Conservation (phyloP, 2,329 filamentous ascomycete genomes). For the Cladosporium cucumerinum region DNA sequence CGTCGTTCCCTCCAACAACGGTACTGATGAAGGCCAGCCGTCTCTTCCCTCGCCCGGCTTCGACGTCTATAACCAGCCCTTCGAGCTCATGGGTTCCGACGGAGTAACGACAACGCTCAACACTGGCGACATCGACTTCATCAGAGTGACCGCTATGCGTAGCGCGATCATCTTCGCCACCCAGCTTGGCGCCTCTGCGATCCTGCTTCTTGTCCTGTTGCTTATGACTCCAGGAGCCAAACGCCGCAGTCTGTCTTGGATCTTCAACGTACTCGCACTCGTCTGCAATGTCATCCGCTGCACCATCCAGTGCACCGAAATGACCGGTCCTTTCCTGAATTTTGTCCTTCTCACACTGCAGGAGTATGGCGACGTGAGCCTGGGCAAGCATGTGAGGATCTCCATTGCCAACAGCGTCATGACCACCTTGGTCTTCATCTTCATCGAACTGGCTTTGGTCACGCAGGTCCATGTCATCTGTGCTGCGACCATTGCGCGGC, state of each 20-base stretch:
- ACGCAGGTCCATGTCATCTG: conserved; percentile 64
- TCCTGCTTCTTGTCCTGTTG: conserved; percentile 64
- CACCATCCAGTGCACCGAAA: conserved; percentile 56
- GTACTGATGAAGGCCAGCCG: background rate
- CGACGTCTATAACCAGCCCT: conserved; percentile 51
- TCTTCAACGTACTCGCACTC: conserved; percentile 63
- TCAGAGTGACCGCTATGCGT: conserved; percentile 45
- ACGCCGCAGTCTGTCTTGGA: conserved; percentile 60
- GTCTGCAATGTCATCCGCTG: conserved; percentile 59
- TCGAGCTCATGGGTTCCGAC: conserved; percentile 44
- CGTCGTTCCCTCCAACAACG: background rate
- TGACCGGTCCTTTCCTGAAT: conserved; percentile 58
- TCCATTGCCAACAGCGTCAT: conserved; percentile 51
- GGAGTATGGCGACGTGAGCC: conserved; percentile 19
- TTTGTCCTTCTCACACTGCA: conserved; percentile 42
- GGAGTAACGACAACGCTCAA: conserved; percentile 43
- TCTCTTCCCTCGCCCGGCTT: conserved; percentile 33
- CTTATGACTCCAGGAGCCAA: conserved; percentile 65
- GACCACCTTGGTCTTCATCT: conserved; percentile 51
- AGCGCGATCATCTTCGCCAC: conserved; percentile 62
- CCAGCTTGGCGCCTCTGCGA: conserved; percentile 66
- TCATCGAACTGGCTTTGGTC: conserved; percentile 58
- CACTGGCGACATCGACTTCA: conserved; percentile 45
- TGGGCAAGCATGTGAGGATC: conserved; percentile 19
- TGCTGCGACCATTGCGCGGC: conserved; percentile 43